Conservation (phyloP, 495 filamentous ascomycete species). For the Lasiosphaeria ovina region DNA sequence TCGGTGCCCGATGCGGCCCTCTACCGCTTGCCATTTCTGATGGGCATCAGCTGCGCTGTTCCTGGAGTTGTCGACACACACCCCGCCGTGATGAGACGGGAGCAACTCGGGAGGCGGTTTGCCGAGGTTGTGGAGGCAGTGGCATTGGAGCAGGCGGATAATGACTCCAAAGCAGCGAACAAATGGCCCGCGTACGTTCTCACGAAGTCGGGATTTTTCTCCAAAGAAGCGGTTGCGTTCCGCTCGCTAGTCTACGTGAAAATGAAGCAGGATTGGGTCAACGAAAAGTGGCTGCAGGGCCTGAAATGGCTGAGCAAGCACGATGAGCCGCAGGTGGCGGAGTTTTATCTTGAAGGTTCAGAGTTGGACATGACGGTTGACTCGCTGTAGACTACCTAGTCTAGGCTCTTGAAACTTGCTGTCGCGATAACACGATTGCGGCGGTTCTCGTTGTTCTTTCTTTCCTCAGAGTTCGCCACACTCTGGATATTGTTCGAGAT, state of each 20-base stretch:
- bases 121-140: neutral
- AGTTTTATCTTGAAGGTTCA: neutral
- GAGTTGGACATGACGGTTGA: too few species aligned
- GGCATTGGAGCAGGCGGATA: neutral
- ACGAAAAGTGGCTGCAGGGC: neutral
- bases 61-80: constrained; percentile 2
- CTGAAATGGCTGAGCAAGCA: constrained; percentile 4
- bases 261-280: constrained; percentile 6
- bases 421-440: too few species aligned
- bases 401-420: too few species aligned
- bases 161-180: neutral
- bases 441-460: too few species aligned
- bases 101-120: neutral
- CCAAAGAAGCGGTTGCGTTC: neutral
- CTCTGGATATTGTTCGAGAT: too few species aligned
- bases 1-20: constrained; percentile 4
- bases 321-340: neutral
- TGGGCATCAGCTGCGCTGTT: constrained; percentile 4
- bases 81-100: constrained; percentile 1
- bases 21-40: constrained; percentile 5
- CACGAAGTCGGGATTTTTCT: neutral
- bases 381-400: too few species aligned
- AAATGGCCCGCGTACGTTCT: neutral
- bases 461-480: too few species aligned
- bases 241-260: constrained; percentile 1